A percentile compares a stretch with the other conserved stretches of the same genome.
Conservation (phyloP, 768 basidiomycete species). For the Mrakia hoshinonis region DNA sequence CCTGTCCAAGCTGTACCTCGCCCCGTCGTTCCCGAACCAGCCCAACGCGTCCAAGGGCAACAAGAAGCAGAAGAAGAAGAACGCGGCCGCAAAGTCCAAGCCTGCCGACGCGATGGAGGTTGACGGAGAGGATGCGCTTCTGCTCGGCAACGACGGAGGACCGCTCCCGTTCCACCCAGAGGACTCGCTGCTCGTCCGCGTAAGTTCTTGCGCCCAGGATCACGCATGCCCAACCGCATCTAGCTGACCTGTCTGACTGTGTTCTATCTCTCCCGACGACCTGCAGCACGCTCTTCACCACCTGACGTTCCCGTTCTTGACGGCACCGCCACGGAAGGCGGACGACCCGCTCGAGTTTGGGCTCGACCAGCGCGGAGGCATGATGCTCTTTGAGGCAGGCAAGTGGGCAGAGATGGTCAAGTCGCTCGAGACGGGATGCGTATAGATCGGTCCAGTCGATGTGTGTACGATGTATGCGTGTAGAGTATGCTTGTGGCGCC, state of each 20-base stretch:
- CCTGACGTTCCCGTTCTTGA: constrained; percentile 52
- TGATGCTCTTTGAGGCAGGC: constrained; percentile 50
- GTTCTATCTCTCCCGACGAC: not conserved
- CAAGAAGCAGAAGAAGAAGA: constrained; percentile 55
- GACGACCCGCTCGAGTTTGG: constrained; percentile 54
- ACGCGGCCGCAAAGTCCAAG: constrained; percentile 34
- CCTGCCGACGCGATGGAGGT: constrained; percentile 13
- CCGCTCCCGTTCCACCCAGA: constrained; percentile 28
- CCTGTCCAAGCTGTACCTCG: constrained; percentile 36
- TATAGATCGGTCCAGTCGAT: not conserved
- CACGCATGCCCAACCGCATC: not conserved
- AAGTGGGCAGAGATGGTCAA: constrained; percentile 25
- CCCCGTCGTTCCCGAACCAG: constrained; percentile 42
- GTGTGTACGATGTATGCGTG: too few species aligned
- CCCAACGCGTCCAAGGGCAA: constrained; percentile 56
- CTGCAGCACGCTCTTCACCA: constrained; percentile 49
- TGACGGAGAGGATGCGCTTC: constrained; percentile 12
- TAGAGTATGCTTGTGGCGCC: too few species aligned
- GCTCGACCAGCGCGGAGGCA: constrained; percentile 57
- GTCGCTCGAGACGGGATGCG: constrained; percentile 27
- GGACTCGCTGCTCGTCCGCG: constrained; percentile 19
- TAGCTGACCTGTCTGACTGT: not conserved
- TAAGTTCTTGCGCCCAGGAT: constrained; percentile 4
- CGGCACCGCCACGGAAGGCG: constrained; percentile 50
- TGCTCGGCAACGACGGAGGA: constrained; percentile 8